A percentile compares a stretch with the other conserved stretches of the same genome.
These are phyloP conservation scores for Alisma plantagoaquatica DNA, from an alignment of 106 monocot genomes.

Conservation along the genomic window DNA sequence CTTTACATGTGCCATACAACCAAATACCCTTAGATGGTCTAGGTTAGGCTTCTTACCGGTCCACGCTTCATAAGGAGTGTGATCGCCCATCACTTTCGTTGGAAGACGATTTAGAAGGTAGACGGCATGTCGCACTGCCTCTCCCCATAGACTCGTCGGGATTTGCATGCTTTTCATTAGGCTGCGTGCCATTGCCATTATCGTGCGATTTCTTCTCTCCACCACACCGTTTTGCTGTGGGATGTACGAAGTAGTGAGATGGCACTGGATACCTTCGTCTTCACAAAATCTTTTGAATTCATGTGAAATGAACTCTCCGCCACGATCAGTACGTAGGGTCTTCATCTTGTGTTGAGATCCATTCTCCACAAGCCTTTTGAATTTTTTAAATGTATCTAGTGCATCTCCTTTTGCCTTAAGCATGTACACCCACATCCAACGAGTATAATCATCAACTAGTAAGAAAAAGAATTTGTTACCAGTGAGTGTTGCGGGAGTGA, in stretches of 20 bases:
- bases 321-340: slow-evolving; percentile 3
- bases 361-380: background rate
- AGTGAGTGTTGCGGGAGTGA: slow-evolving; percentile 1
- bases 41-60: background rate
- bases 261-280: slow-evolving; percentile 4
- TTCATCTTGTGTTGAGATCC: background rate
- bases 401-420: background rate
- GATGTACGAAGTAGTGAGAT: slow-evolving; percentile 5
- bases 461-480: background rate
- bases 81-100: slow-evolving; percentile 2
- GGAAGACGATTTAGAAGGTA: slow-evolving; percentile 13
- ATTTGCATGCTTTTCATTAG: slow-evolving; percentile 12
- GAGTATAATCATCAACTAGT: slow-evolving; percentile 1
- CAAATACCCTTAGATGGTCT: background rate
- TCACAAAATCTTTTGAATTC: slow-evolving; percentile 3
- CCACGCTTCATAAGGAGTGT: slow-evolving; percentile 27
- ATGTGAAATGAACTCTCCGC: background rate
- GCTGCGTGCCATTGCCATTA: slow-evolving; percentile 7
- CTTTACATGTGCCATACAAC: background rate
- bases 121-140: slow-evolving; percentile 12
- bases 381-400: background rate
- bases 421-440: slow-evolving; percentile 6
- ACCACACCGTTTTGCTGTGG: slow-evolving; percentile 14
- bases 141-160: slow-evolving; percentile 9
- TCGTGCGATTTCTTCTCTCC: slow-evolving; percentile 10